Evolutionary conservation across 495 filamentous ascomycete genomes (phyloP).

Genomic region (Neurospora discreta): DNA sequence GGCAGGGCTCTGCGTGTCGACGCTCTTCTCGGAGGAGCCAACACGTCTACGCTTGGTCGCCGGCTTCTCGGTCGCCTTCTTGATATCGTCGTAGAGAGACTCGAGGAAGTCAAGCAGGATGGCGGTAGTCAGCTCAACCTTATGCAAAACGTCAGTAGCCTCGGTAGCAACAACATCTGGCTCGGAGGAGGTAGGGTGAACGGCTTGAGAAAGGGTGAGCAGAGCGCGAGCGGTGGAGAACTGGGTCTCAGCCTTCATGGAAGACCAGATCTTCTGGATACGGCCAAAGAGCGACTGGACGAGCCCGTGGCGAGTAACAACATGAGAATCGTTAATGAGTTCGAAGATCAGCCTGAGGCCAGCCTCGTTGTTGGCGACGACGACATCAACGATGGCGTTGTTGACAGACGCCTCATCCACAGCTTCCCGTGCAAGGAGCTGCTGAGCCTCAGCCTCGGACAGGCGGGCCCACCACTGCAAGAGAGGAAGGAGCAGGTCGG

Average conservation of each 20-base stretch:
- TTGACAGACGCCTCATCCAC: constrained; percentile 51
- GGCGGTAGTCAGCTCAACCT: constrained; percentile 54
- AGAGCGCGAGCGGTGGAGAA: constrained; percentile 48
- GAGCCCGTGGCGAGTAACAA: constrained; percentile 36
- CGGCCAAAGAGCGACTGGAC: constrained; percentile 51
- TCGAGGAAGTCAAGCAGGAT: constrained; percentile 60
- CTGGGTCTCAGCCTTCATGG: constrained; percentile 53
- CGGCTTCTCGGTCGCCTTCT: constrained; percentile 48
- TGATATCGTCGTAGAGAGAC: constrained; percentile 52
- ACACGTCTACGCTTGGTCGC: constrained; percentile 68
- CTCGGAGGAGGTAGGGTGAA: constrained; percentile 10
- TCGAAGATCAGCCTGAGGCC: constrained; percentile 49
- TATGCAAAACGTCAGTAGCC: constrained; percentile 56
- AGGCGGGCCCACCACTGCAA: constrained; percentile 54
- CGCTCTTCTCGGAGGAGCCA: constrained; percentile 48
- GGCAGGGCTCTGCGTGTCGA: constrained; percentile 25
- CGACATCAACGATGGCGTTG: constrained; percentile 43
- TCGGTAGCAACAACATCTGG: constrained; percentile 31
- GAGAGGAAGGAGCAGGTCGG: constrained; percentile 56
- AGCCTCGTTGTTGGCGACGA: constrained; percentile 56
- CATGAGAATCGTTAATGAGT: constrained; percentile 39
- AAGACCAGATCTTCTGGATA: constrained; percentile 58
- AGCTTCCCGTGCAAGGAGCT: constrained; percentile 38
- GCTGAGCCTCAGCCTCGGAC: constrained; percentile 23
- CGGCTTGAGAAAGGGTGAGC: constrained; percentile 31